Percentiles rank a stretch among this genome's conserved stretches.
These are phyloP conservation scores for Chrysoporthe deuterocubensis DNA, from an alignment of 2,329 filamentous ascomycete species.

Conservation along the genomic window DNA sequence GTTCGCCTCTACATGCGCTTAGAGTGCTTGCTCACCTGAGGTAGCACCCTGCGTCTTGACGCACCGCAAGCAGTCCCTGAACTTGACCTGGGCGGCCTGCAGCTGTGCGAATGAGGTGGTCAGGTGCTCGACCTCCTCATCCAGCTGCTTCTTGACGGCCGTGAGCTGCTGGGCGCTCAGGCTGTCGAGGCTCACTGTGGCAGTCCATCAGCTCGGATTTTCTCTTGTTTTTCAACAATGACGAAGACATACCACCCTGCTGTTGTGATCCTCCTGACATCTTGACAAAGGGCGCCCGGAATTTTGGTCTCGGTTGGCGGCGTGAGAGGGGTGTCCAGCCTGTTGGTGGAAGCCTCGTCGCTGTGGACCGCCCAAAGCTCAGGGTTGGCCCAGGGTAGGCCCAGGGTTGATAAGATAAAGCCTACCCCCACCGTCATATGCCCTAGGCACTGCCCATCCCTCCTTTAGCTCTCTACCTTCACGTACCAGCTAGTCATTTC, in stretches of 20 bases:
- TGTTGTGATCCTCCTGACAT: slow-evolving; percentile 29
- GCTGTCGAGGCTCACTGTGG: slow-evolving; percentile 66
- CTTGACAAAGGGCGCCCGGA: slow-evolving; percentile 17
- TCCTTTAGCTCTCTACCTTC: not conserved
- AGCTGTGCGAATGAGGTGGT: slow-evolving; percentile 89
- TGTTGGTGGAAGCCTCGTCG: not conserved
- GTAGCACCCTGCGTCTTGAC: slow-evolving; percentile 55
- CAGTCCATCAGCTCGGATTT: not conserved
- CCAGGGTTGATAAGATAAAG: slow-evolving; percentile 14
- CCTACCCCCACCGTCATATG: slow-evolving; percentile 5
- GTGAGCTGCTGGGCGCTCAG: slow-evolving; percentile 85
- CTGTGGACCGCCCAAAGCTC: slow-evolving; percentile 1
- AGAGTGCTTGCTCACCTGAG: slow-evolving; percentile 30
- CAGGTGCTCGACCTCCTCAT: slow-evolving; percentile 94
- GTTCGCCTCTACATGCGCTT: not conserved
- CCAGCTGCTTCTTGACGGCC: slow-evolving; percentile 93
- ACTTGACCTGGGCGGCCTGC: slow-evolving; percentile 86
- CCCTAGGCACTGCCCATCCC: not conserved
- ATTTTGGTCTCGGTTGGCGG: not conserved
- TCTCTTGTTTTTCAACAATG: not conserved
- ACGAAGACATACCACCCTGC: slow-evolving; percentile 22
- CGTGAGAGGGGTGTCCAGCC: not conserved
- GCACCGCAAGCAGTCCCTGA: slow-evolving; percentile 84
- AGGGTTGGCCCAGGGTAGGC: not conserved
- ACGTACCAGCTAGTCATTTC: not conserved